Conservation (phyloP, 1,284 basidiomycete species). For the Trichosporon ovoides region DNA sequence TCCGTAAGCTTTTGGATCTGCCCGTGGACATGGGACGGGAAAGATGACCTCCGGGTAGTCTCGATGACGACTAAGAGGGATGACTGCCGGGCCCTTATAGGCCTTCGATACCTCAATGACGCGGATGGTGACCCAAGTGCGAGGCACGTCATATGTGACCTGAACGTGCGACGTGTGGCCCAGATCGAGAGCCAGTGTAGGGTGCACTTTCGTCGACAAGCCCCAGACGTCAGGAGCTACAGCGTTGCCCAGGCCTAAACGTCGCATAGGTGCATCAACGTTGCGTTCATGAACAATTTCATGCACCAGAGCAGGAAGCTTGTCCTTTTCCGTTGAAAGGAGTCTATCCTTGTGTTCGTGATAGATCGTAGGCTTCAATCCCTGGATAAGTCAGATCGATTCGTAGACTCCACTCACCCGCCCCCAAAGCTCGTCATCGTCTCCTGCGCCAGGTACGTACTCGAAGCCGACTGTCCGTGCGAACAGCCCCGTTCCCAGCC, state of each 20-base stretch:
- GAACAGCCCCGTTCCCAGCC: conserved; percentile 20
- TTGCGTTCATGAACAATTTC: conserved; percentile 17
- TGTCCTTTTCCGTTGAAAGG: conserved; percentile 32
- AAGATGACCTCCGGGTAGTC: conserved; percentile 8
- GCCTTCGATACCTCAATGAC: conserved; percentile 29
- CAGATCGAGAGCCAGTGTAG: conserved; percentile 27
- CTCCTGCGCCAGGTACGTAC: conserved; percentile 49
- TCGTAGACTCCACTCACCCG: conserved; percentile 28
- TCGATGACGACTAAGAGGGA: neutral
- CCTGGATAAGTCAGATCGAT: conserved; percentile 19
- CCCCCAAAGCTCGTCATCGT: conserved; percentile 50
- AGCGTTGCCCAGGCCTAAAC: neutral
- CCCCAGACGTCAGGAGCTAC: neutral
- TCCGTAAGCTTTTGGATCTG: conserved; percentile 25
- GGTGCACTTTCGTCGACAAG: conserved; percentile 8
- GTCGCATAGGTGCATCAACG: neutral
- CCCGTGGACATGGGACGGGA: conserved; percentile 24
- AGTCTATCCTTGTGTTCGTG: conserved; percentile 32
- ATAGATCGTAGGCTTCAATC: conserved; percentile 40
- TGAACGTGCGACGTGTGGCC: conserved; percentile 21
- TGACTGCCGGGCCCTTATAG: conserved; percentile 9
- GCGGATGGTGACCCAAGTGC: conserved; percentile 12
- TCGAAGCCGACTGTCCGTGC: conserved; percentile 42
- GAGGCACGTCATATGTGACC: neutral
- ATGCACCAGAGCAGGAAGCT: conserved; percentile 33